phyloP scores from a whole-genome alignment of 1,284 basidiomycete species.

The Naganishia liquefaciens region DNA sequence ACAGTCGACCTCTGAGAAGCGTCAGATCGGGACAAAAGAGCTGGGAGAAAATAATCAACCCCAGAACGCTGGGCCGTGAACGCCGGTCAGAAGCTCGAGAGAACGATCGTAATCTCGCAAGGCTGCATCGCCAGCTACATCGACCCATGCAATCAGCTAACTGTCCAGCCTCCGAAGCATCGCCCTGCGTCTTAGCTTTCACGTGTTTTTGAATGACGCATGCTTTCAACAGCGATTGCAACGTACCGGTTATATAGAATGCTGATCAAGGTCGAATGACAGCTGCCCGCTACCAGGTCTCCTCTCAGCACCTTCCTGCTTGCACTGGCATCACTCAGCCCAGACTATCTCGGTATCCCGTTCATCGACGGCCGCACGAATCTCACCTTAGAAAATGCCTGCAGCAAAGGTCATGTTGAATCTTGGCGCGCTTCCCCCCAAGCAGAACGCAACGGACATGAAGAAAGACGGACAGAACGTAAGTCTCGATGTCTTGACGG shows the following conservation, averaged over 20 bases:
- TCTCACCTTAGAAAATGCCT: slow-evolving; percentile 20
- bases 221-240: too few relatives aligned
- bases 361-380: not conserved
- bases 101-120: too few relatives aligned
- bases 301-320: too few relatives aligned
- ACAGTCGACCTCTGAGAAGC: too few relatives aligned
- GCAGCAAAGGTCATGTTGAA: slow-evolving; percentile 45
- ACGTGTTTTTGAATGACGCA: not conserved
- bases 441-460: slow-evolving; percentile 48
- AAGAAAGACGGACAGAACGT: slow-evolving; percentile 43
- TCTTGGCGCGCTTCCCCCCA: slow-evolving; percentile 53
- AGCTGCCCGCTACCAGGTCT: too few relatives aligned
- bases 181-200: slow-evolving; percentile 1
- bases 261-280: not conserved
- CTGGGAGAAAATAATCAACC: too few relatives aligned
- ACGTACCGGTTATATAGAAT: not conserved
- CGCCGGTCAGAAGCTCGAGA: too few relatives aligned
- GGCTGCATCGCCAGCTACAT: not conserved
- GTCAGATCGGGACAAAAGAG: too few relatives aligned
- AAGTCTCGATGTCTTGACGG: slow-evolving; percentile 31
- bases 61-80: too few relatives aligned
- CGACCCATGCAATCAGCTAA: not conserved
- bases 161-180: not conserved
- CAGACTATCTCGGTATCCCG: too few relatives aligned
- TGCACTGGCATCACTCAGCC: too few relatives aligned